Evolutionary conservation across 108 stramenopile genomes (phyloP).

Genomic region (Cylindrotheca closterium): DNA sequence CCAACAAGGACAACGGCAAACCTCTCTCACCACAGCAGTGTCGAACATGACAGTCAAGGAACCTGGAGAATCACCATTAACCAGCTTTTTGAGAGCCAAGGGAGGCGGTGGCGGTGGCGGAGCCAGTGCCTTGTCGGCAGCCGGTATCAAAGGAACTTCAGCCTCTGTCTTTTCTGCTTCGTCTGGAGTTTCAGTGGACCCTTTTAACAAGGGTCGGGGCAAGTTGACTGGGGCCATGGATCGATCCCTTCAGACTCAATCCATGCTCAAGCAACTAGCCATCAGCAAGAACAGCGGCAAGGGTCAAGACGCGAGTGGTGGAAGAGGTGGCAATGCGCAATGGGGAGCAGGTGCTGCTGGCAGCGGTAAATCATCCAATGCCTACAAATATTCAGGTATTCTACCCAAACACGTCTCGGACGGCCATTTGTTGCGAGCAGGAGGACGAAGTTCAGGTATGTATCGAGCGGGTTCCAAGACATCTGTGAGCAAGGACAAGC

Average conservation of each 20-base stretch:
- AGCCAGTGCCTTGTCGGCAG: conserved; percentile 1
- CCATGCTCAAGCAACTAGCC: background rate
- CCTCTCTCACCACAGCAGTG: background rate
- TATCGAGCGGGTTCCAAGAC: conserved; percentile 1
- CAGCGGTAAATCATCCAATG: background rate
- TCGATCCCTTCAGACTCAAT: background rate
- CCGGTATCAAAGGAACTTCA: conserved; percentile 1
- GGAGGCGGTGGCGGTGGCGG: background rate
- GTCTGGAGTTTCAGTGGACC: background rate
- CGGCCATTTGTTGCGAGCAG: conserved; percentile 24
- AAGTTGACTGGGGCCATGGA: background rate
- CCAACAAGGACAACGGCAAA: conserved; percentile 11
- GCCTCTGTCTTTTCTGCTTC: background rate
- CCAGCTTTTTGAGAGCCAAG: conserved; percentile 27
- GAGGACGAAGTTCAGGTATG: conserved; percentile 10
- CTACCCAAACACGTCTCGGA: conserved; percentile 20
- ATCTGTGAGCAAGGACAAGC: conserved; percentile 13
- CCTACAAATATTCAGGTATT: conserved; percentile 27
- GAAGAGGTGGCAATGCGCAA: conserved; percentile 1
- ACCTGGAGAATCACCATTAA: conserved; percentile 21
- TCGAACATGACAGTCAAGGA: background rate
- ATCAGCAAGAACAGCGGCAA: background rate
- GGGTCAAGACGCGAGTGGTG: background rate
- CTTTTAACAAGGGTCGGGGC: background rate
- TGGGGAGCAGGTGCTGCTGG: conserved; percentile 8